Conservation (phyloP, 495 filamentous ascomycete genomes). For the Sporormia fimetaria region DNA sequence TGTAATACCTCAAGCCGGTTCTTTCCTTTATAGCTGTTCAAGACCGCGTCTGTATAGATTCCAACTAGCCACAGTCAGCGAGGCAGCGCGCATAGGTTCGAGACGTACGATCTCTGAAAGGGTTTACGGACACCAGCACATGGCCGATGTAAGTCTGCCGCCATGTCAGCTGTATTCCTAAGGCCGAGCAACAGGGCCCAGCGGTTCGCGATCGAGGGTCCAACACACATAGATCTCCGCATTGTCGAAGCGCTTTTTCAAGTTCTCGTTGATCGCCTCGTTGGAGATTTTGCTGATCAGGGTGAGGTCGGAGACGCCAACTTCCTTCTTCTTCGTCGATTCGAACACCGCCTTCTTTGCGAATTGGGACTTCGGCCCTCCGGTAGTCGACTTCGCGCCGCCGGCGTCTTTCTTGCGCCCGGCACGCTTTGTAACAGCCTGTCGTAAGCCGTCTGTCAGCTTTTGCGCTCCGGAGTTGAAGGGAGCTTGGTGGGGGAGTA, state of each 20-base stretch:
- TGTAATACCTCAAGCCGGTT: constrained; percentile 71
- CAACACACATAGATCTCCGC: constrained; percentile 84
- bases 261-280: constrained; percentile 97
- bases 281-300: constrained; percentile 97
- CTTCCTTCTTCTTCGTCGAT: constrained; percentile 95
- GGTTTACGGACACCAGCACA: constrained; percentile 98
- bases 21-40: constrained; percentile 86
- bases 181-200: not conserved
- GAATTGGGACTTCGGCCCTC: constrained; percentile 47
- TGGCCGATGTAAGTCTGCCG: constrained; percentile 93
- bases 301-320: constrained; percentile 95
- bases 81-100: not conserved
- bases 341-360: constrained; percentile 95
- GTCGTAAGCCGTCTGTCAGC: constrained; percentile 7
- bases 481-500: not conserved
- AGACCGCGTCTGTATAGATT: constrained; percentile 90
- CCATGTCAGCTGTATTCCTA: constrained; percentile 6
- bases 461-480: not conserved
- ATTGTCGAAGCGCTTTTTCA: constrained; percentile 94
- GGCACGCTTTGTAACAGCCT: constrained; percentile 41
- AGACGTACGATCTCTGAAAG: constrained; percentile 70
- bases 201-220: constrained; percentile 9
- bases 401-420: constrained; percentile 56
- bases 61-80: constrained; percentile 49
- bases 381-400: constrained; percentile 37